Evolutionary conservation across 805 yeast genomes (phyloP), one percentile per base, ranked within the genome.

Genomic region (Lipomyces spencermartinsiae): DNA sequence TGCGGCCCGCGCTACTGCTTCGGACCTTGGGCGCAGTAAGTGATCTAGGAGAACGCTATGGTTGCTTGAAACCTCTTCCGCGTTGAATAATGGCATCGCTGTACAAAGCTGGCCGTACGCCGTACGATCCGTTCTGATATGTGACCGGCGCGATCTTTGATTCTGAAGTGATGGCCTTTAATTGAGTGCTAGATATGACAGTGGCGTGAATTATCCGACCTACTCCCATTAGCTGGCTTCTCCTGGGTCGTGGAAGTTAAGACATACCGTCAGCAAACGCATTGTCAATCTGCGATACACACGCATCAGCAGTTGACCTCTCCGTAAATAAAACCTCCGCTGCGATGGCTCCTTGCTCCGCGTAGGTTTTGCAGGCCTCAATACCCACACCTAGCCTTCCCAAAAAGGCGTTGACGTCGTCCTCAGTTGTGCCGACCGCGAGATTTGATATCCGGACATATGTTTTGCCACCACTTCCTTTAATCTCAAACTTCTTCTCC

Each of bases 221-320:
- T 64, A 34, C 7, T 53, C n/a, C n/a, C 19, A 16, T 29, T 10
- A 12, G 31, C 16, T 34, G 34, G 8, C n/a, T 16, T n/a, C 43
- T 53, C 9, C 43, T 19, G 14, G 14, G 4, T 29, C 33, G 6
- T 54, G 22, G 22, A 14, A n/a, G 7, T n/a, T 39, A 6, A 49
- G 25, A 22, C 65, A 7, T 25, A 58, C 86, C 86, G 73, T 85
- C 87, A 12, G 86, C 86, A n/a, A 77, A 67, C 1, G 83, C 83
- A 6, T 82, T 81, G 67, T 85, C 76, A 43, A 85, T 77, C 51
- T 74, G 68, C 22, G 70, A 68, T 19, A 74, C 74, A 0, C 83
- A 83, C 2, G 62, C 66, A 12, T 74, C 72, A 34, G 84, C 73
- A 14, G 72, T 73, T 0, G 72, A 71, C 1, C 79, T 76, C 35